Evolutionary conservation across 352 stramenopile genomes (phyloP), one percentile per base, ranked within the genome.

Genomic region (Thalassiosira mediterranea): DNA sequence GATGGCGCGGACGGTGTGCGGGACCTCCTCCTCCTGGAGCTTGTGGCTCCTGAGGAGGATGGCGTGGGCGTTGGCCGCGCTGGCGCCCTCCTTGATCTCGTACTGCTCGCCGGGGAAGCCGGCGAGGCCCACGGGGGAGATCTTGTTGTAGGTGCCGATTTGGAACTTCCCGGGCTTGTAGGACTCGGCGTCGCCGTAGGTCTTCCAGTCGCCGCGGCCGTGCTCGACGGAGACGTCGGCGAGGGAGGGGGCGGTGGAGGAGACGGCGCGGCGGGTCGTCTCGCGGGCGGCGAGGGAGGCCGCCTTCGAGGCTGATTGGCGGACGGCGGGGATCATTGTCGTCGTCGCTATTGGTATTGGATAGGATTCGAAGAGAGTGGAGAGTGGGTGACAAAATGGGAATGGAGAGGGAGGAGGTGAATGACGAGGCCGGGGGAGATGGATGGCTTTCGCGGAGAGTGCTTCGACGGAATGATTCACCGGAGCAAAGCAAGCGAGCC

Each of bases 91-190:
- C 52, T 54, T 72, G 32, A 64, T 63, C 47, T 91, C 80, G 54
- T 92, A 94, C 58, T 84, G 48, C 0, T 83, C 66, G 5, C 69
- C 40, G n/a, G 72, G 61, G 64, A 92, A 93, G 26, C 68, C 72
- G 21, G 46, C 26, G 19, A 94, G 72, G 49, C 89, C 89, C 17
- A 86, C 59, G 10, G 86, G 86, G 13, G 81, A 91, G 70, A 94
- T 93, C 69, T 92, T 92, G 69, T 94, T 94, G 64, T 90, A 92
- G 38, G 83, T 91, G 64, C 91, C 84, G 71, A 93, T 89, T 75
- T 87, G 77, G 69, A 84, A 90, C 64, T 87, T 88, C 19, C 87
- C 87, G 1, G 75, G 77, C 38, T 77, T 79, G 77, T 91, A 89
- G 47, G 81, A 79, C 25, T 40, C 59, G 38, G 88, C 40, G 60